Evolutionary conservation across 148 eudicot species (phyloP).

Genomic region (Rhododendron mucronatum): DNA sequence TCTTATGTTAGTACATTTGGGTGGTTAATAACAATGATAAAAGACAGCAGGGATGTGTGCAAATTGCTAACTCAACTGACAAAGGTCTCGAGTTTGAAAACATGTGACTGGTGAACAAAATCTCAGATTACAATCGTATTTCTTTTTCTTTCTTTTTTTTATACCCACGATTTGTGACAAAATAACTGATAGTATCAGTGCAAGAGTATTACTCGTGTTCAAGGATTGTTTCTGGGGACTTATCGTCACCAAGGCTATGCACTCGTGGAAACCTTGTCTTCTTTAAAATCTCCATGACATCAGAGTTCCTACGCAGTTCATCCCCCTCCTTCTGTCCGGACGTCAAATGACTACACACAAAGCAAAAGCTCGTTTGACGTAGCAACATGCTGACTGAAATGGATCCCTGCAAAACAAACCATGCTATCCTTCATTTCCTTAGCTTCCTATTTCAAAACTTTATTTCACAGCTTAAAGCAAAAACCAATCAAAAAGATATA

Average conservation of each 20-base stretch:
- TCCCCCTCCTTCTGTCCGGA: constrained; percentile 97
- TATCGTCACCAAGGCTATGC: constrained; percentile 47
- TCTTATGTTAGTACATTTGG: neutral
- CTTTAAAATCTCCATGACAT: constrained; percentile 86
- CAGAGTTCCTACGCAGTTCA: constrained; percentile 85
- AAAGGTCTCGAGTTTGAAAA: neutral
- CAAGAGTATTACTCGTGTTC: constrained; percentile 75
- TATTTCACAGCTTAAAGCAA: neutral
- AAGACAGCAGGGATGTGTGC: neutral
- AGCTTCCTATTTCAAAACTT: neutral
- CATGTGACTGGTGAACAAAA: neutral
- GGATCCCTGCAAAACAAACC: constrained; percentile 61
- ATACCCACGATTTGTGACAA: neutral
- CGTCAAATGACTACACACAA: constrained; percentile 88
- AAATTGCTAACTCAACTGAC: neutral
- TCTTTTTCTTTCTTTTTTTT: neutral
- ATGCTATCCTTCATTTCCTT: neutral
- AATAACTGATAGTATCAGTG: neutral
- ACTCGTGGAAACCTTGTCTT: constrained; percentile 92
- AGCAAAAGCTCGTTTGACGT: constrained; percentile 95
- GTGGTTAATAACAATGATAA: neutral
- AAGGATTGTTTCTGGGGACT: constrained; percentile 86
- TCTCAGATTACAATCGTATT: neutral
- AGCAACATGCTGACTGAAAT: constrained; percentile 88
- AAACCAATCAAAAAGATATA: neutral